Conservation (phyloP, 2,329 filamentous ascomycete genomes). For the Ceratocystis colombiana region DNA sequence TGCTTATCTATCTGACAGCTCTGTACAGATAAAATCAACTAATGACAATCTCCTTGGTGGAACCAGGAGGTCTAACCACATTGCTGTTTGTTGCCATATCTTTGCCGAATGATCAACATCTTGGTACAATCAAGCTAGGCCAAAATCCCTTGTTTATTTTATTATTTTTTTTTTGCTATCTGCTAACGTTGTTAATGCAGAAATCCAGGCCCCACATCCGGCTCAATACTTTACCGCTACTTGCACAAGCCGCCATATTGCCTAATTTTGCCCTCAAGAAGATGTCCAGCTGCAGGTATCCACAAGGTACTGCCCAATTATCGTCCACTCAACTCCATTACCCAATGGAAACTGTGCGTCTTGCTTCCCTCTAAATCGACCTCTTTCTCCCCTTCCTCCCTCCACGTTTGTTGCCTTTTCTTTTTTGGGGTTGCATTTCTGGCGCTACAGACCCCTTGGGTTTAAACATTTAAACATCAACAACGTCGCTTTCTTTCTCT, state of each 20-base stretch:
- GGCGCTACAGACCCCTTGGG: no score
- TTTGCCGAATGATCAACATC: constrained; percentile 6
- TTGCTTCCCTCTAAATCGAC: neutral
- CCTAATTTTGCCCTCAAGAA: neutral
- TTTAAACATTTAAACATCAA: no score
- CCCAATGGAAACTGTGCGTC: constrained; percentile 19
- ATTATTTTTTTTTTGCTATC: no score
- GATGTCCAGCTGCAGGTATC: constrained; percentile 1
- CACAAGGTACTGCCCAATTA: constrained; percentile 17
- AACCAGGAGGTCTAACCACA: constrained; percentile 18
- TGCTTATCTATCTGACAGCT: constrained; percentile 21
- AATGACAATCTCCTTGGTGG: constrained; percentile 22
- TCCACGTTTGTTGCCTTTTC: no score
- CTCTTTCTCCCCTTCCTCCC: no score
- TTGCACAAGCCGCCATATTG: neutral
- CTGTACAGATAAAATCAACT: constrained; percentile 24
- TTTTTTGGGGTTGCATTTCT: no score
- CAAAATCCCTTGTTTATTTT: neutral
- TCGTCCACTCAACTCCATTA: constrained; percentile 15
- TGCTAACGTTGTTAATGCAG: neutral
- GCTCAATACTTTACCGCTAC: constrained; percentile 9
- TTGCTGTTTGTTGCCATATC: constrained; percentile 20
- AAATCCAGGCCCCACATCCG: constrained; percentile 8
- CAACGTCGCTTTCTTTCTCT: no score
- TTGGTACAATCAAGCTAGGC: neutral